Percentiles rank a stretch among this genome's conserved stretches.
These are phyloP conservation scores for Castanopsis chinensis DNA, from an alignment of 306 rosid genomes.

Conservation along the genomic window DNA sequence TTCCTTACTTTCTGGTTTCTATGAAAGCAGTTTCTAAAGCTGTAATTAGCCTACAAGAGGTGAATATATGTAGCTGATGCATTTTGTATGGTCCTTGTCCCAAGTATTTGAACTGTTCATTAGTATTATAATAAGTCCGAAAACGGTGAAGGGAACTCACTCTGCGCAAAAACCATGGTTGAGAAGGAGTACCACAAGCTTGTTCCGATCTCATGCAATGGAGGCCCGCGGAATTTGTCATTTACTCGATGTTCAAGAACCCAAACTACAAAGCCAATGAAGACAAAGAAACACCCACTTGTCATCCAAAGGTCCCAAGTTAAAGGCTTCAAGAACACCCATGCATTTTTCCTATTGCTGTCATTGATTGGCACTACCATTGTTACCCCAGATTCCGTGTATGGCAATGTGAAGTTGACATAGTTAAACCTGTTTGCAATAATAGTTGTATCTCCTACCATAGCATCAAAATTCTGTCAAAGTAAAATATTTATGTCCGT, in stretches of 20 bases:
- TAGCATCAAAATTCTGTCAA: constrained; percentile 33
- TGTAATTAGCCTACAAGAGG: too few species aligned
- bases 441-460: constrained; percentile 43
- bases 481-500: too few species aligned
- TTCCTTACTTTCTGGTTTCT: too few species aligned
- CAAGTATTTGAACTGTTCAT: too few species aligned
- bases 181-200: constrained; percentile 48
- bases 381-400: constrained; percentile 29
- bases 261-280: constrained; percentile 40
- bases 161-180: constrained; percentile 32
- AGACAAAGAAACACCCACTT: constrained; percentile 28
- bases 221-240: constrained; percentile 28
- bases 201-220: constrained; percentile 28
- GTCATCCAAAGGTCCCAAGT: constrained; percentile 37
- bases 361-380: constrained; percentile 33
- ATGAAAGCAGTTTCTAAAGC: not conserved
- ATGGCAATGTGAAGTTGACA: constrained; percentile 48
- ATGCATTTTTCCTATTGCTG: constrained; percentile 11
- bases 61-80: too few species aligned
- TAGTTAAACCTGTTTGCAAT: constrained; percentile 22
- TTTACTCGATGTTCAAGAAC: constrained; percentile 46
- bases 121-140: not conserved
- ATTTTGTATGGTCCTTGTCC: too few species aligned
- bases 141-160: constrained; percentile 1
- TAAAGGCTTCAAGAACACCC: constrained; percentile 48